A percentile compares a stretch with the other conserved stretches of the same genome.
phyloP scores from a whole-genome alignment of 345 rosid species.

The Limnanthes douglasii region DNA sequence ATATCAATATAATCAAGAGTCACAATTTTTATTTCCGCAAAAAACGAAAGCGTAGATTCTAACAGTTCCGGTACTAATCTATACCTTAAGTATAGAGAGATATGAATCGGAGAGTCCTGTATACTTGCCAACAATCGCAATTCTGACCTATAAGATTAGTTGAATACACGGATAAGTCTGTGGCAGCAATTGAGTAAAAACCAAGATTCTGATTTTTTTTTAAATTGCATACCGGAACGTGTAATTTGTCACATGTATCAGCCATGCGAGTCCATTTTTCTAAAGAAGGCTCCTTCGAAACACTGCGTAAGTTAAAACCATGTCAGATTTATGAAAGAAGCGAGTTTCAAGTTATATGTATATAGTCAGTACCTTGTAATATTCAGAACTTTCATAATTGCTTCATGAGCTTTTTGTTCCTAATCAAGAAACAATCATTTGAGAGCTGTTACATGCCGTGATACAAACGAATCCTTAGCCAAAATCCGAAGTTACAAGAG shows the following conservation, averaged over 20 bases:
- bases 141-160: constrained; percentile 46
- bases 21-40: neutral
- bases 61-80: neutral
- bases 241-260: constrained; percentile 43
- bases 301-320: constrained; percentile 23
- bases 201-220: neutral
- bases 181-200: constrained; percentile 3
- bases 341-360: constrained; percentile 6
- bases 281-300: constrained; percentile 47
- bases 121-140: constrained; percentile 95
- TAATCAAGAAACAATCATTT: constrained; percentile 15
- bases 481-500: neutral
- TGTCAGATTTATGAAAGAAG: constrained; percentile 2
- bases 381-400: constrained; percentile 60
- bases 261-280: constrained; percentile 67
- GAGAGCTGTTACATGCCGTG: neutral
- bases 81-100: constrained; percentile 75
- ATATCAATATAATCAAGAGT: neutral
- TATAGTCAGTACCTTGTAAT: constrained; percentile 42
- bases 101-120: constrained; percentile 82
- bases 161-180: constrained; percentile 11
- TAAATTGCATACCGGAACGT: constrained; percentile 41
- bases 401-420: constrained; percentile 97
- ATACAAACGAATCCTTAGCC: neutral
- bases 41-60: neutral